Percentiles rank a stretch among this genome's conserved stretches.
Conservation (phyloP, 768 basidiomycete species). For the Rickenella mellea region DNA sequence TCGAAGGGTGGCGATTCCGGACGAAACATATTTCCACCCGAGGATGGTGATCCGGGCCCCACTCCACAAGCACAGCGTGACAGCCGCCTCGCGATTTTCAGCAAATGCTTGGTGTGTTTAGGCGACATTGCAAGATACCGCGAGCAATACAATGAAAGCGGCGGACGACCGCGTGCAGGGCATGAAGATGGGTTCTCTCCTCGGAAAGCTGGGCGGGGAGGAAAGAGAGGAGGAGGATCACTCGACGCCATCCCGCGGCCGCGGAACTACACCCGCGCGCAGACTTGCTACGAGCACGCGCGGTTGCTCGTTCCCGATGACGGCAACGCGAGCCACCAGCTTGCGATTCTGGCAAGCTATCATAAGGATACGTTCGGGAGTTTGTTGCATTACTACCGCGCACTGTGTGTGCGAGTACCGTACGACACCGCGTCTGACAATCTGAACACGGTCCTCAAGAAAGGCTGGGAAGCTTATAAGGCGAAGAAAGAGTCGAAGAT, state of each 20-base stretch:
- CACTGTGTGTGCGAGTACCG: constrained; percentile 76
- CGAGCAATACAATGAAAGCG: constrained; percentile 76
- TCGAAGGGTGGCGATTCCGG: constrained; percentile 17
- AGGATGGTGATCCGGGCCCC: constrained; percentile 12
- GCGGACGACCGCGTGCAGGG: constrained; percentile 55
- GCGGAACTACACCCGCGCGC: constrained; percentile 65
- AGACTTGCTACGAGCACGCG: constrained; percentile 80
- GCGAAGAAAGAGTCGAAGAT: constrained; percentile 24
- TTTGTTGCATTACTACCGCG: constrained; percentile 82
- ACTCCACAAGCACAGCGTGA: constrained; percentile 44
- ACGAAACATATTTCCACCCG: constrained; percentile 43
- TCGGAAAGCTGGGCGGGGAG: constrained; percentile 28
- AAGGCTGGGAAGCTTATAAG: constrained; percentile 46
- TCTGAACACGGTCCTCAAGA: constrained; percentile 59
- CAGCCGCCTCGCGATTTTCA: constrained; percentile 62
- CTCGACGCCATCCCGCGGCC: constrained; percentile 42
- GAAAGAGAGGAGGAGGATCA: constrained; percentile 39
- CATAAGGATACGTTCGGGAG: constrained; percentile 73
- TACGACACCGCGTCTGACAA: constrained; percentile 88
- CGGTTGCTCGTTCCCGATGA: constrained; percentile 74
- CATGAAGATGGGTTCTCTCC: constrained; percentile 48
- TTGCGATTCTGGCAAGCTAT: constrained; percentile 87
- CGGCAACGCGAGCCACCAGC: constrained; percentile 92
- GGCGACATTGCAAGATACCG: constrained; percentile 93
- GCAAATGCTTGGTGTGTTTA: constrained; percentile 83